Conservation (phyloP, 306 rosid species). For the Biancaea sappan region DNA sequence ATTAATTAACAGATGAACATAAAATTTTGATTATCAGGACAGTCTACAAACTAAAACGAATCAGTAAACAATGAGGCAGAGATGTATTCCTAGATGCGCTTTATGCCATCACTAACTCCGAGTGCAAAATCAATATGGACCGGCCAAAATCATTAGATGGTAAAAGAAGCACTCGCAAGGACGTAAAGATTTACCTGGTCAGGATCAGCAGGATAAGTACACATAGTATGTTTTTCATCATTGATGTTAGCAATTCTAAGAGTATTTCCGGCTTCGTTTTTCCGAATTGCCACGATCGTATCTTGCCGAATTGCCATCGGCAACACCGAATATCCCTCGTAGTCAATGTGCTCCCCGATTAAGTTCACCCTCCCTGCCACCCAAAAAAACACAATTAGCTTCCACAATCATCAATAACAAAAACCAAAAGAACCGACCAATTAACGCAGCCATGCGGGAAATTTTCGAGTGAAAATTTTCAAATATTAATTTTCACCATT, state of each 20-base stretch:
- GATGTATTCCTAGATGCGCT: not conserved
- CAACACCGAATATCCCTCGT: constrained; percentile 95
- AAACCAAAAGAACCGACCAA: not conserved
- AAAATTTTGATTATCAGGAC: not conserved
- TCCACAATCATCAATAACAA: not conserved
- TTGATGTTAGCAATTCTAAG: constrained; percentile 77
- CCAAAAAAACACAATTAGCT: not conserved
- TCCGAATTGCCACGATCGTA: constrained; percentile 79
- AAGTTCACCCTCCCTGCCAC: constrained; percentile 92
- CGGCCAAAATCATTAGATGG: not conserved
- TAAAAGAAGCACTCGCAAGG: not conserved
- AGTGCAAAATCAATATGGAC: not conserved
- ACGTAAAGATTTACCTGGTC: constrained; percentile 55
- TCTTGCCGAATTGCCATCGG: constrained; percentile 99
- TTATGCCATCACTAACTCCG: not conserved
- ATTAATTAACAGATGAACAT: constrained; percentile 10
- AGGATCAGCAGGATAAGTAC: constrained; percentile 90
- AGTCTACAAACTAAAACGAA: not conserved
- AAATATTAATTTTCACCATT: not conserved
- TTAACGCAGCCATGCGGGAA: not conserved
- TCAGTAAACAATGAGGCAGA: not conserved
- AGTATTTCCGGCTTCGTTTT: constrained; percentile 48
- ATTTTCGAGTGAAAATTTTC: not conserved
- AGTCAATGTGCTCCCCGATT: constrained; percentile 97
- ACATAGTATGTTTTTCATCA: constrained; percentile 61